Evolutionary conservation across 768 basidiomycete species (phyloP), one percentile per base, ranked within the genome.

Genomic region (Psilocybe sp.): DNA sequence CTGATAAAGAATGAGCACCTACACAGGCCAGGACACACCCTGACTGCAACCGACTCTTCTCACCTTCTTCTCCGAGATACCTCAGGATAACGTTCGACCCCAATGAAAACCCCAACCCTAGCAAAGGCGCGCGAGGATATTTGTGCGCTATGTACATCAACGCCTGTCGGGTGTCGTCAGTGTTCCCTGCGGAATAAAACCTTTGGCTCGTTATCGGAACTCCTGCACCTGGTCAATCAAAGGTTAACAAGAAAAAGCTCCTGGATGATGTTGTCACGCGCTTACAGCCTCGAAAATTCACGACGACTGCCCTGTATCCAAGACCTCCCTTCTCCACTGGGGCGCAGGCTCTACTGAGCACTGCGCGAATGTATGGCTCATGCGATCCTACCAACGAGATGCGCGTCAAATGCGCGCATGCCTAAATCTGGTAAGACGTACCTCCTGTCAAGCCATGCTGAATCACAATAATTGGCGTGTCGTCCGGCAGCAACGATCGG

Each of bases 241-340:
- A 16, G 38, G 42, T 46, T 19, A 38, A 41, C 49, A 34, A 49
- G 32, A 49, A 56, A 52, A 40, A 39, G 23, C 47, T 39, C 51
- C 33, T 16, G 28, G 31, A 32, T 14, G 37, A 23, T 38, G 12
- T 15, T 40, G 19, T 39, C 4, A 38, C 10, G 18, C 12, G 77
- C 86, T 61, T 60, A 89, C 92, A 95, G 60, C 93, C 93, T 59
- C 94, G 80, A 68, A 88, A 94, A 68, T 95, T 96, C 62, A 95
- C 78, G 8, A 97, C 92, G 10, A 90, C 85, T 3, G 81, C 94
- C 51, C 96, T 78, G 66, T 89, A 95, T 11, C 93, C 93, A 44
- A 96, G 71, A 1, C 95, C 95, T 15, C 89, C 92, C 56, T 87
- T 72, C 33, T 77, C 75, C 8, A 82, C 75, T 23, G 88, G 77